phyloP scores from a whole-genome alignment of 192 early-diverging fungal genomes.

The Coemansia sp. region DNA sequence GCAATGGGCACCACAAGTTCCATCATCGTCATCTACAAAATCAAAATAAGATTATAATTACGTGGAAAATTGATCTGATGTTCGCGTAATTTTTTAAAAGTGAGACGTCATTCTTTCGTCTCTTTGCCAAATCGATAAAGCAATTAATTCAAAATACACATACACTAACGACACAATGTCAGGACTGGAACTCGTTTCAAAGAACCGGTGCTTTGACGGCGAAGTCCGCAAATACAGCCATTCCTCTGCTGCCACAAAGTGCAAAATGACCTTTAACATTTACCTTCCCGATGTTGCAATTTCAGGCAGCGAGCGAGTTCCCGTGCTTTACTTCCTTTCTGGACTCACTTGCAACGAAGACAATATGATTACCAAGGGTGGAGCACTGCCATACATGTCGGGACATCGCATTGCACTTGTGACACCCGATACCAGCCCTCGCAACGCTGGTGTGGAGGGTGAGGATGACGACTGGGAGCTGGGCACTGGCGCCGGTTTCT shows the following conservation, averaged over 20 bases:
- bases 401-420: constrained; percentile 72
- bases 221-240: constrained; percentile 72
- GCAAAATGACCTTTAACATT: constrained; percentile 77
- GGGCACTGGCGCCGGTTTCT: constrained; percentile 59
- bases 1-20: constrained; percentile 16
- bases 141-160: not conserved
- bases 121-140: not conserved
- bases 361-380: constrained; percentile 87
- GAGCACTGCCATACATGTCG: constrained; percentile 63
- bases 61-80: not conserved
- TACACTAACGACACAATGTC: constrained; percentile 21
- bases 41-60: not conserved
- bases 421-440: constrained; percentile 86
- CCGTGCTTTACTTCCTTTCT: constrained; percentile 68
- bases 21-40: not conserved
- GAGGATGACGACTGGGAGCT: constrained; percentile 63
- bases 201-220: constrained; percentile 66
- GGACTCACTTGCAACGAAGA: constrained; percentile 85
- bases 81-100: no score
- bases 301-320: constrained; percentile 16
- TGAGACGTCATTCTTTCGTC: not conserved
- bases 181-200: constrained; percentile 50
- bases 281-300: constrained; percentile 62
- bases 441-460: constrained; percentile 63
- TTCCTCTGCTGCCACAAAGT: constrained; percentile 55